Evolutionary conservation across 2,329 filamentous ascomycete genomes (phyloP).

Genomic region (Trichoderma oligosporum): DNA sequence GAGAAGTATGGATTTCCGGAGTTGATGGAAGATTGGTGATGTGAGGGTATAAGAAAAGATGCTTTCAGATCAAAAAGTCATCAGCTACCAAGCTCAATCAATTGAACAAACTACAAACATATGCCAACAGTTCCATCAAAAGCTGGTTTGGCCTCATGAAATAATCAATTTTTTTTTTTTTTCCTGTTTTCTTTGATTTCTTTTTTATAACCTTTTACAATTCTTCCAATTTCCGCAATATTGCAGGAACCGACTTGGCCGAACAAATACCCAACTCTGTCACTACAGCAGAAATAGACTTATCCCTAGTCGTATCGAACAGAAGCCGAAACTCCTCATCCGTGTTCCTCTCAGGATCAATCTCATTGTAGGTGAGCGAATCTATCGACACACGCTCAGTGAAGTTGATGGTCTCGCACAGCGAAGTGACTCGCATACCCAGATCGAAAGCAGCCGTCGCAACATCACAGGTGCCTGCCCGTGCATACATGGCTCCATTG

Average conservation of each 20-base stretch:
- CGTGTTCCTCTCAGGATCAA: slow-evolving; percentile 68
- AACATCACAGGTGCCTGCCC: slow-evolving; percentile 80
- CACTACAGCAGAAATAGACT: slow-evolving; percentile 82
- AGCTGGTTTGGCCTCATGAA: neutral
- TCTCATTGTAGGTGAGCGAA: slow-evolving; percentile 90
- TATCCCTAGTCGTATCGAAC: slow-evolving; percentile 87
- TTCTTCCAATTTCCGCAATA: slow-evolving; percentile 56
- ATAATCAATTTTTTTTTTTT: neutral
- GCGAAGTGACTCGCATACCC: slow-evolving; percentile 77
- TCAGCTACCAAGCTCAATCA: neutral
- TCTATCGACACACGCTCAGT: slow-evolving; percentile 80
- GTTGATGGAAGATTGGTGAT: neutral
- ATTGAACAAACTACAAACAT: neutral
- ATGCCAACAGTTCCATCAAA: neutral
- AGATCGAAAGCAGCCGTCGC: slow-evolving; percentile 76
- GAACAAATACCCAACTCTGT: slow-evolving; percentile 87
- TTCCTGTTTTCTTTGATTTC: neutral
- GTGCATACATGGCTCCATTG: slow-evolving; percentile 85
- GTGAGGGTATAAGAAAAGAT: neutral
- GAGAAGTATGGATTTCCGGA: neutral
- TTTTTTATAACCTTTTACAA: slow-evolving; percentile 34
- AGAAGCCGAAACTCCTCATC: slow-evolving; percentile 60
- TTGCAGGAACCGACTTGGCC: slow-evolving; percentile 73
- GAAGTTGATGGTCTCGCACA: slow-evolving; percentile 95
- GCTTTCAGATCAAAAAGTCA: neutral